A percentile compares a stretch with the other conserved stretches of the same genome.
phyloP scores from a whole-genome alignment of 1,139 yeast genomes.

The Taiozyma sp. region DNA sequence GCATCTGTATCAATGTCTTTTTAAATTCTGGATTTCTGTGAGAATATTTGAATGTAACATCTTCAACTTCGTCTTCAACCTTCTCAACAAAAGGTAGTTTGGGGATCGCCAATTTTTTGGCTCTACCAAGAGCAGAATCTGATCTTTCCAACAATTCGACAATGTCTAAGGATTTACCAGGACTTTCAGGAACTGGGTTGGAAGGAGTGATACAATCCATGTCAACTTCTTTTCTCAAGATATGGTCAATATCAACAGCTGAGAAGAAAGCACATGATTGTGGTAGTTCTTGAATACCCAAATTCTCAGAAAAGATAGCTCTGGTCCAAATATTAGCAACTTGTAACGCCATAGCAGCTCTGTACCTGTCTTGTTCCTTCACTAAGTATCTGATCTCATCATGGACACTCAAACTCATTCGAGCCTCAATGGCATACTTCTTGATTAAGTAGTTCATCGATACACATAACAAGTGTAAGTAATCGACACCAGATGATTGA shows the following conservation, averaged over 20 bases:
- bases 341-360: slow-evolving; percentile 80
- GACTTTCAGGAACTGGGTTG: slow-evolving; percentile 63
- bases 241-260: slow-evolving; percentile 85
- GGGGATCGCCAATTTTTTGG: slow-evolving; percentile 14
- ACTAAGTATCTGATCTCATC: slow-evolving; percentile 89
- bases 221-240: slow-evolving; percentile 84
- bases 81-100: slow-evolving; percentile 9
- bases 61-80: neutral
- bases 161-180: slow-evolving; percentile 77
- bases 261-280: slow-evolving; percentile 96
- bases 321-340: slow-evolving; percentile 94
- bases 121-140: slow-evolving; percentile 19
- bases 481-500: slow-evolving; percentile 97
- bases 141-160: slow-evolving; percentile 39
- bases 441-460: slow-evolving; percentile 83
- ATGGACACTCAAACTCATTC: slow-evolving; percentile 86
- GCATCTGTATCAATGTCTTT: slow-evolving; percentile 27
- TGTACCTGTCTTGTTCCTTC: slow-evolving; percentile 65
- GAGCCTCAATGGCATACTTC: slow-evolving; percentile 65
- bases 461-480: slow-evolving; percentile 76
- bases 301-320: slow-evolving; percentile 89
- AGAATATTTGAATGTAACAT: slow-evolving; percentile 9
- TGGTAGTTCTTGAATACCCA: slow-evolving; percentile 87
- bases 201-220: slow-evolving; percentile 92
- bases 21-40: slow-evolving; percentile 19